A percentile compares a stretch with the other conserved stretches of the same genome.
phyloP scores from a whole-genome alignment of 2,329 filamentous ascomycete genomes.

The Ploettnerulaceae sp. region DNA sequence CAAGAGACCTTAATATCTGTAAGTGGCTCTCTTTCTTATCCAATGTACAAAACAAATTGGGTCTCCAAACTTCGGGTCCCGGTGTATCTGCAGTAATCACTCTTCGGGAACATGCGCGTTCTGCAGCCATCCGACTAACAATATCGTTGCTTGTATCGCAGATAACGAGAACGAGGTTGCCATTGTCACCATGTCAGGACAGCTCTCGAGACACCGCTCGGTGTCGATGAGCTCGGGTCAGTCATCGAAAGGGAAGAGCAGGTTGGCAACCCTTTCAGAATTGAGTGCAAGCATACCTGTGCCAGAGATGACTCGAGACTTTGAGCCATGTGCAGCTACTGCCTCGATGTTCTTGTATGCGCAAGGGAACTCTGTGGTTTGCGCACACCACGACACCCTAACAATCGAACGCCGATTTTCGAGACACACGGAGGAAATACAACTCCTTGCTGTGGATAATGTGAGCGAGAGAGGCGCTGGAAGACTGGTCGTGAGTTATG shows the following conservation, averaged over 20 bases:
- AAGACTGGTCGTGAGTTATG: conserved; percentile 86
- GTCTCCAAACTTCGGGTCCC: conserved; percentile 17
- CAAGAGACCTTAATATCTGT: conserved; percentile 31
- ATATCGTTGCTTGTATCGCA: conserved; percentile 22
- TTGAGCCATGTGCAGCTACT: conserved; percentile 87
- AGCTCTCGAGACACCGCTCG: conserved; percentile 54
- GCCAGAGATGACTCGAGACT: conserved; percentile 48
- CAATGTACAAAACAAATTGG: conserved; percentile 20
- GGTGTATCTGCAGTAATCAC: conserved; percentile 22
- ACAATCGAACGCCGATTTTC: conserved; percentile 84
- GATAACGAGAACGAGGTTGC: conserved; percentile 27
- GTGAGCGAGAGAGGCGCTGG: conserved; percentile 82
- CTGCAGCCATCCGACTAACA: conserved; percentile 32
- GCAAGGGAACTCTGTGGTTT: conserved; percentile 75
- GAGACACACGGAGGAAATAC: conserved; percentile 76
- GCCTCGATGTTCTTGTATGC: conserved; percentile 87
- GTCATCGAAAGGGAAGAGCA: conserved; percentile 43
- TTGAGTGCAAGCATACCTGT: conserved; percentile 45
- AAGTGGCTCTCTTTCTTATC: conserved; percentile 19
- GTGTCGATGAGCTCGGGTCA: conserved; percentile 54
- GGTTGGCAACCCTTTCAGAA: conserved; percentile 44
- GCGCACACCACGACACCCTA: conserved; percentile 87
- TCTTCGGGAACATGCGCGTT: conserved; percentile 21
- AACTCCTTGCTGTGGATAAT: conserved; percentile 84
- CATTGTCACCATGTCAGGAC: conserved; percentile 51